Base-by-base conservation (phyloP, 1,139 yeast species). In the Saccharomycopsis crataegensis region DNA sequence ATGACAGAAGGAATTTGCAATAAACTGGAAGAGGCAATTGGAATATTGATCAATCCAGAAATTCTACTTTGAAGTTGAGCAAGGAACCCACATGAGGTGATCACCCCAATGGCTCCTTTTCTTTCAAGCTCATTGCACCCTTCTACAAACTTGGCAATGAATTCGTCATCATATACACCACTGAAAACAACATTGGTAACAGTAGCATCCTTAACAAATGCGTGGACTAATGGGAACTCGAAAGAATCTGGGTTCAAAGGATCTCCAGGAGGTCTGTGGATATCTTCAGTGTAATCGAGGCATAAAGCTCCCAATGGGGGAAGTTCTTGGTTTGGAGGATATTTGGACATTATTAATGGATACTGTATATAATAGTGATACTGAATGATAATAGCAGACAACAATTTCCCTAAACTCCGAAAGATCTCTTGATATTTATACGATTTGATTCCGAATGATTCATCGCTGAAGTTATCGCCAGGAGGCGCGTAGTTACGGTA, bases 211-310 rank as follows among this genome's bases (percentile, higher is more conserved):
- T 49, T 48, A 22, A 67, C 61, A 5, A 43, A 54, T 45, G 61
- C 62, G 31, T 61, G 60, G 11, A 61, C 55, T 8, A 62, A 54
- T 2, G 66, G 66, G 44, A 63, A 61, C 12, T 54, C 53, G 61
- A 62, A 66, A 1, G 65, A 61, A 9, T 59, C 57, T 37, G 52
- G 53, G 52, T 62, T 62, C 40, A 64, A 60, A 6, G 65, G 65
- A 53, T 66, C 70, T 3, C 69, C 69, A 8, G 67, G 65, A 1
- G 68, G 67, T 48, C 69, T 56, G 46, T 61, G 66, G 46, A 66
- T 64, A 54, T 65, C 68, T 38, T 65, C 67, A 1, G 67, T 63
- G 49, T 65, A 65, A 46, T 64, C 66, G 4, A 65, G 50, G n/a
- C 62, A 57, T 5, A 65, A 51, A 7, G 66, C 62, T 8, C 66